Conservation (phyloP, 805 yeast genomes). For the Saccharomycopsis malanga region DNA sequence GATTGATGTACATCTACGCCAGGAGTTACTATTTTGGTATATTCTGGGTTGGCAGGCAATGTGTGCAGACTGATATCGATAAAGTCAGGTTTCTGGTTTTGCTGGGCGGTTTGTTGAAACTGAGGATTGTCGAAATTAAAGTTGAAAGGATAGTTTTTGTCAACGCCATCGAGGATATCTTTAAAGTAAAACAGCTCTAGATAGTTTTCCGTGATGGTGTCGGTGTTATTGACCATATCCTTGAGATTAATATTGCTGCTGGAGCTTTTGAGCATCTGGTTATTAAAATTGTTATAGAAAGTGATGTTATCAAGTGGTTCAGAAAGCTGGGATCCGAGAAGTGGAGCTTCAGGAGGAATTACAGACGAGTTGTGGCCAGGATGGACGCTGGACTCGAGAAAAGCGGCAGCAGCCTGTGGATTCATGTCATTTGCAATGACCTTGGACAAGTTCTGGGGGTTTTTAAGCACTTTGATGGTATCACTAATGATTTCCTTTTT, state of each 20-base stretch:
- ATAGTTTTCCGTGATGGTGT: not conserved
- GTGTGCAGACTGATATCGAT: too few species aligned
- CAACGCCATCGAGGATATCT: not conserved
- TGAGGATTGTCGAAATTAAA: too few species aligned
- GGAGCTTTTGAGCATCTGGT: not conserved
- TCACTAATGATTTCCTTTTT: not conserved
- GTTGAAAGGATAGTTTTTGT: too few species aligned
- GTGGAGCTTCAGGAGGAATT: too few species aligned
- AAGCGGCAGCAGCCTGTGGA: not conserved
- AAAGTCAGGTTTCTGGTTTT: too few species aligned
- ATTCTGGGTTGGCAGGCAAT: too few species aligned
- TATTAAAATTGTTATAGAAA: too few species aligned
- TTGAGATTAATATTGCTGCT: not conserved
- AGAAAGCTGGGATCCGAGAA: too few species aligned
- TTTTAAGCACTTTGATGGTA: not conserved
- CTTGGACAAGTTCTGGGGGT: not conserved
- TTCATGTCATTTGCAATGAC: not conserved
- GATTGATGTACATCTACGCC: too few species aligned
- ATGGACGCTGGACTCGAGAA: not conserved
- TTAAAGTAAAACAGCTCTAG: not conserved
- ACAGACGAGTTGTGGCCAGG: not conserved
- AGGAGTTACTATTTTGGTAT: too few species aligned
- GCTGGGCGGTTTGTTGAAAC: too few species aligned
- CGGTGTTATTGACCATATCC: not conserved
- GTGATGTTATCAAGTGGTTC: not conserved